These are phyloP conservation scores for Ustilago curta DNA, from an alignment of 1,284 basidiomycete genomes.

Conservation along the genomic window DNA sequence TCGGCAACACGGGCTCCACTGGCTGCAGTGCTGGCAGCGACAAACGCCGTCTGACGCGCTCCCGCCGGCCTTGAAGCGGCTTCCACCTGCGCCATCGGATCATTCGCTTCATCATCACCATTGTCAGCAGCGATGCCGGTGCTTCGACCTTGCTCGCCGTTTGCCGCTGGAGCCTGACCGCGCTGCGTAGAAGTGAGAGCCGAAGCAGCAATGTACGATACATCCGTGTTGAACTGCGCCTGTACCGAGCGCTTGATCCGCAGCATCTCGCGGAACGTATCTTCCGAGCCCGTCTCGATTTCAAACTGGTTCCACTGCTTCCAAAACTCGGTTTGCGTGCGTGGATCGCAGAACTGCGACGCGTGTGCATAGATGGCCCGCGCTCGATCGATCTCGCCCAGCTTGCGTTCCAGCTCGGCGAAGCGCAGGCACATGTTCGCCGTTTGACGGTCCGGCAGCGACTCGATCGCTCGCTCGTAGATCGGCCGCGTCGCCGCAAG, in stretches of 20 bases:
- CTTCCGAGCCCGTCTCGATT: conserved; percentile 94
- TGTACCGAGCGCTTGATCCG: conserved; percentile 98
- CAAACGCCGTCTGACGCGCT: conserved; percentile 36
- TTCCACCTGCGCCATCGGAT: conserved; percentile 74
- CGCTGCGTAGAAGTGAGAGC: conserved; percentile 40
- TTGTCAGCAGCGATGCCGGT: conserved; percentile 48
- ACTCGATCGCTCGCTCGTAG: conserved; percentile 95
- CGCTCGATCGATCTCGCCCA: conserved; percentile 98
- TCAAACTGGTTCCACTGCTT: conserved; percentile 96
- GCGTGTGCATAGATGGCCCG: conserved; percentile 96
- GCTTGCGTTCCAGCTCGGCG: conserved; percentile 93
- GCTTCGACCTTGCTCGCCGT: conserved; percentile 32
- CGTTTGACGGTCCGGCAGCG: conserved; percentile 90
- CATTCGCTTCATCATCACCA: conserved; percentile 70
- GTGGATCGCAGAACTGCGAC: conserved; percentile 97
- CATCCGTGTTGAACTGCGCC: conserved; percentile 97
- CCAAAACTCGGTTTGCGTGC: conserved; percentile 89
- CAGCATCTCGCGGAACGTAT: conserved; percentile 98
- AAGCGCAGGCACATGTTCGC: conserved; percentile 98
- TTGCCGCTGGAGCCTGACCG: conserved; percentile 24
- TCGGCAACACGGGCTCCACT: conserved; percentile 75
- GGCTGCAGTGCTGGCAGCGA: conserved; percentile 72
- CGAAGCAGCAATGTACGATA: conserved; percentile 71
- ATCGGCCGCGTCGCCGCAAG: conserved; percentile 95
- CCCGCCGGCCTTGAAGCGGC: conserved; percentile 21